phyloP scores from a whole-genome alignment of 2,329 filamentous ascomycete genomes.

The Fusarium pseudoanthophilum region DNA sequence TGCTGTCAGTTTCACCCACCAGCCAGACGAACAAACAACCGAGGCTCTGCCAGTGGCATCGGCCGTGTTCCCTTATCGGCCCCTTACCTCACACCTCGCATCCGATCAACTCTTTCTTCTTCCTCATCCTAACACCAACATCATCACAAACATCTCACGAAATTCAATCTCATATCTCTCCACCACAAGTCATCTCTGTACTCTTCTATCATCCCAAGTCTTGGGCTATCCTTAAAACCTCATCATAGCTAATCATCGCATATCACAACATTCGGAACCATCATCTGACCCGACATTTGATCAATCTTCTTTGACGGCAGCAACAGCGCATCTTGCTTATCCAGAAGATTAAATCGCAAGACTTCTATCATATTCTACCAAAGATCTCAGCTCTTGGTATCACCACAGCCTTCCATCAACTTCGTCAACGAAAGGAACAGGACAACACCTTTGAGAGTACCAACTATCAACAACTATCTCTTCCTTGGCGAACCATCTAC shows the following conservation, averaged over 20 bases:
- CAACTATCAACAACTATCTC: not conserved
- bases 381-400: not conserved
- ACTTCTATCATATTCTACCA: too few species aligned
- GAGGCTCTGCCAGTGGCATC: not conserved
- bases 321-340: too few species aligned
- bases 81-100: too few species aligned
- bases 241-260: not conserved
- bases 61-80: accelerated
- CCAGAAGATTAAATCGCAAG: too few species aligned
- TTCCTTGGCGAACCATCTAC: not conserved
- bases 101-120: not conserved
- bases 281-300: not conserved
- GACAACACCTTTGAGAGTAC: not conserved
- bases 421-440: accelerated
- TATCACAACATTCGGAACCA: not conserved
- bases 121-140: not conserved
- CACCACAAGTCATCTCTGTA: accelerated
- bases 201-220: not conserved
- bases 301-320: not conserved
- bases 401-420: not conserved
- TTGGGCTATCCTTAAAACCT: accelerated
- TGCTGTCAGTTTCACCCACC: too few species aligned
- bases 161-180: too few species aligned
- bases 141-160: too few species aligned
- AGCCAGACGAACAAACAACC: not conserved